Base-by-base conservation (phyloP, 345 rosid genomes). In the Corymbia maculata region DNA sequence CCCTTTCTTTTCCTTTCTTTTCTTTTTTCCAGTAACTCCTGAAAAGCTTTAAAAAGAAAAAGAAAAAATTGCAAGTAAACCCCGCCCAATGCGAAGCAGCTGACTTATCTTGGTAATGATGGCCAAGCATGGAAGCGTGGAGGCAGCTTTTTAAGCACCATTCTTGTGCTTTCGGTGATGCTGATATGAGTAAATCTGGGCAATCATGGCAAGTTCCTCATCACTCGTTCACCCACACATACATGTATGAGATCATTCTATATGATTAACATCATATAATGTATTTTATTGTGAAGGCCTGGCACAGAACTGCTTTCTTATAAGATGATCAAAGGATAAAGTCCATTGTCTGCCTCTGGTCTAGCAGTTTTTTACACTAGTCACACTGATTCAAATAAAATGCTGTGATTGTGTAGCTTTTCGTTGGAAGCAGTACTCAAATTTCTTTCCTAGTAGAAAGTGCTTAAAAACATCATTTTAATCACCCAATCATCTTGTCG, bases 161-260 rank as follows among this genome's bases (percentile, higher is more conserved):
- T 75, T 61, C 47, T 85, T 79, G 86, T 42, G 85, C 88, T 87
- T 88, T 92, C 93, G 92, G 92, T 92, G 93, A 86, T 90, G 88
- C 84, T 84, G 86, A 19, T 52, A 51, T 85, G 61, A 70, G 82
- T 36, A 70, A 36, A 36, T 70, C 9, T 70, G 47, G 82, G 82
- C 82, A 70, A 70, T 70, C 26, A 70, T 70, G 82, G 82, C 47
- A 44, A 70, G 26, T 36, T 70, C 47, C 82, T 36, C 82, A 70
- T 70, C 82, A 70, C 82, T 70, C 47, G 80, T 36, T 70, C 80
- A 9, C 22, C 80, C 80, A 70, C 2, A 32, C 10, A 70, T 9
- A 32, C 80, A 9, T 70, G 47, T 4, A 32, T 44, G 47, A 70
- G 47, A 36, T 70, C 82, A 70, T 70, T 70, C 82, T 36, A 36